Evolutionary conservation across 1,284 basidiomycete species (phyloP).

Genomic region (Coniferiporia weirii): DNA sequence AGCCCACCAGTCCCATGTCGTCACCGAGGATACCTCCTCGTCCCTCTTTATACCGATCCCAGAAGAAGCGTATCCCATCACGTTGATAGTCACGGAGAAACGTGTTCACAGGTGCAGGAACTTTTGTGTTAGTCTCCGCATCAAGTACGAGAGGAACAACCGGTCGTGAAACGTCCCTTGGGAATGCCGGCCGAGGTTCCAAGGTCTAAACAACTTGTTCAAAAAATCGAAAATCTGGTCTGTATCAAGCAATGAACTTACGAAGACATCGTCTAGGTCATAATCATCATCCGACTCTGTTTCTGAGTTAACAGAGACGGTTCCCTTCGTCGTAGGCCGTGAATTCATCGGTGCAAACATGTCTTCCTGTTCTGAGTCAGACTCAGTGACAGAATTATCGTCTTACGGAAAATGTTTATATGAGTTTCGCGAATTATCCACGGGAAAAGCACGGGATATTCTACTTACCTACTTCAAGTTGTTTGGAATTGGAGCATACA

Average conservation of each 20-base stretch:
- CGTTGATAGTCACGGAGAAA: conserved; percentile 82
- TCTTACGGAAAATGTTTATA: not conserved
- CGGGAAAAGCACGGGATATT: not conserved
- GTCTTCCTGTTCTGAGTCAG: conserved; percentile 34
- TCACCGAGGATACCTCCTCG: conserved; percentile 78
- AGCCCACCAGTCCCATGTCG: conserved; percentile 81
- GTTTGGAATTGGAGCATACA: not conserved
- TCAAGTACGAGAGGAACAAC: conserved; percentile 46
- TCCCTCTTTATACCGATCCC: conserved; percentile 53
- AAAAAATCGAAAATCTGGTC: not conserved
- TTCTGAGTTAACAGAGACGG: conserved; percentile 8
- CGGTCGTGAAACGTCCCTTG: conserved; percentile 39
- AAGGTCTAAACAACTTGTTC: conserved; percentile 27
- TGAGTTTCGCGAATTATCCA: not conserved
- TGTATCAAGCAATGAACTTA: not conserved
- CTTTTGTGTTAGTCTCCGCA: conserved; percentile 37
- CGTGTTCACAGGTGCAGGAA: conserved; percentile 73
- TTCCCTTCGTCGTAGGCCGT: not conserved
- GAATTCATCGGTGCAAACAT: not conserved
- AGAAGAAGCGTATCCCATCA: conserved; percentile 77
- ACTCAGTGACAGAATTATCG: conserved; percentile 37
- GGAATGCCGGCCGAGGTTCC: conserved; percentile 49
- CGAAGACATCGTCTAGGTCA: conserved; percentile 11
- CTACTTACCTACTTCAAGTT: not conserved
- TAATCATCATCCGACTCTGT: conserved; percentile 17